Evolutionary conservation across 306 rosid species (phyloP).

Genomic region (Cucumis sativus): DNA sequence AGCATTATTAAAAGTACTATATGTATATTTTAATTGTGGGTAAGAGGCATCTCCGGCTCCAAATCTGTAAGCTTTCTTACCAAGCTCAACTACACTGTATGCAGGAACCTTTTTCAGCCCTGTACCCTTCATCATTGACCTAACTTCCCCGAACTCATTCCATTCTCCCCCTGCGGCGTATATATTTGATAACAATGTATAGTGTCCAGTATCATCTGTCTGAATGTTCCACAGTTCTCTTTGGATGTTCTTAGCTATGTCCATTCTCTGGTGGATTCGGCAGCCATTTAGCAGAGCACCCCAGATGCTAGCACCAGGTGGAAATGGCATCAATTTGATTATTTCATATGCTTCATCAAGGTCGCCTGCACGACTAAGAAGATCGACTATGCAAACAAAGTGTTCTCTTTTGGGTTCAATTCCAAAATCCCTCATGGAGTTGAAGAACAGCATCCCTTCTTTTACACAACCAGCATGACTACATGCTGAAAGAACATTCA

Average conservation of each 20-base stretch:
- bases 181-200: constrained; percentile 72
- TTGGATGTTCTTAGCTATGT: constrained; percentile 38
- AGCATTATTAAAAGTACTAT: constrained; percentile 26
- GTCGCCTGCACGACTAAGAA: constrained; percentile 82
- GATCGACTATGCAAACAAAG: constrained; percentile 62
- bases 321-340: constrained; percentile 38
- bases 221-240: constrained; percentile 30
- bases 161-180: constrained; percentile 79
- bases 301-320: constrained; percentile 72
- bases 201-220: constrained; percentile 78
- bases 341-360: constrained; percentile 49
- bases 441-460: constrained; percentile 51
- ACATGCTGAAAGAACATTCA: constrained; percentile 79
- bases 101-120: constrained; percentile 85
- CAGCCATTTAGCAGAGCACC: constrained; percentile 82
- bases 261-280: constrained; percentile 60
- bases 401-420: constrained; percentile 52
- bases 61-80: constrained; percentile 47
- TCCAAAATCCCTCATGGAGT: constrained; percentile 43
- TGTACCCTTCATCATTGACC: constrained; percentile 49
- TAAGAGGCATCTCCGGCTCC: constrained; percentile 59
- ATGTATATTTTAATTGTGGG: constrained; percentile 35
- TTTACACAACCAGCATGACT: constrained; percentile 75
- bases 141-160: constrained; percentile 66
- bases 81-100: constrained; percentile 60